Evolutionary conservation across 306 rosid species (phyloP).

Genomic region (Inga laurina): DNA sequence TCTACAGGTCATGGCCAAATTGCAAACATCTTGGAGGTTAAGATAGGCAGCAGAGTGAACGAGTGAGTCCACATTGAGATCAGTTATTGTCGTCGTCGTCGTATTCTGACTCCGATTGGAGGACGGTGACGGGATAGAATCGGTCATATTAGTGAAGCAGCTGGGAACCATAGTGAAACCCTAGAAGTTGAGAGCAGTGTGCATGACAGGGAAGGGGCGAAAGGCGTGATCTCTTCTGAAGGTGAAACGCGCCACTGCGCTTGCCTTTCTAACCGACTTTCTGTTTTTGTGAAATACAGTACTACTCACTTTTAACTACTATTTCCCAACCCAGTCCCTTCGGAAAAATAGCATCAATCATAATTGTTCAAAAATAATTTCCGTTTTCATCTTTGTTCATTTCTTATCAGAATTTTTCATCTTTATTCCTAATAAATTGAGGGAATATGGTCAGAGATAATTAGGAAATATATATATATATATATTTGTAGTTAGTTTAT

Average conservation of each 20-base stretch:
- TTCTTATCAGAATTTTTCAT: too few species aligned
- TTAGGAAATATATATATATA: too few species aligned
- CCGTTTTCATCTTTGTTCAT: background rate
- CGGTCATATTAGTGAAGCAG: conserved; percentile 35
- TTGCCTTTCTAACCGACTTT: background rate
- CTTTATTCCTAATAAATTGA: too few species aligned
- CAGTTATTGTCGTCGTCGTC: conserved; percentile 42
- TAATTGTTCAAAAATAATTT: background rate
- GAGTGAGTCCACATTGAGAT: conserved; percentile 60
- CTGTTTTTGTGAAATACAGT: background rate
- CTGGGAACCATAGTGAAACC: background rate
- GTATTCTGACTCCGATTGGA: background rate
- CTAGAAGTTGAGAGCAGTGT: background rate
- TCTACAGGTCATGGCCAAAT: conserved; percentile 66
- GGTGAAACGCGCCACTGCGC: background rate
- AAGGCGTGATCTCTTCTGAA: background rate
- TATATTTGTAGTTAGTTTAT: too few species aligned
- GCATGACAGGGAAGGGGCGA: background rate
- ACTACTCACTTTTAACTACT: background rate
- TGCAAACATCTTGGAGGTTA: conserved; percentile 61
- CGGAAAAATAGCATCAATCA: too few species aligned
- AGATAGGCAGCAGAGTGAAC: conserved; percentile 59
- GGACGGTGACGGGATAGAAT: conserved; percentile 15
- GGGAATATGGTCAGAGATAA: too few species aligned
- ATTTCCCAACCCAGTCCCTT: too few species aligned